Conservation (phyloP, 2,329 filamentous ascomycete species). For the Fonsecaea multimorphosa region DNA sequence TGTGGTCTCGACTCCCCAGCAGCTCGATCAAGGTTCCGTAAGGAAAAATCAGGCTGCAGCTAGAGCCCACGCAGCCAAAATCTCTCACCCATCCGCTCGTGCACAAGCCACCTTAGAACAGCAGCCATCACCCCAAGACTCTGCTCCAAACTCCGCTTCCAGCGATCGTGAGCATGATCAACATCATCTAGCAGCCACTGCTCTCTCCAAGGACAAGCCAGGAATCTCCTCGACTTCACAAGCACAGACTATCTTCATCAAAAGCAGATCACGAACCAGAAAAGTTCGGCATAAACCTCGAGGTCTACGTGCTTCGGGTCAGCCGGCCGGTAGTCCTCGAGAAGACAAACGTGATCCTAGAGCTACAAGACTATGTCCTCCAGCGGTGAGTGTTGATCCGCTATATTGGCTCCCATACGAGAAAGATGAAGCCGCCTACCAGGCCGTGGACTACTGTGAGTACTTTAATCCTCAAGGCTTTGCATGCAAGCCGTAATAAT, state of each 20-base stretch:
- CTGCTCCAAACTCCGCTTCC: not conserved
- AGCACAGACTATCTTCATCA: not conserved
- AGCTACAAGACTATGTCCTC: not conserved
- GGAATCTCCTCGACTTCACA: not conserved
- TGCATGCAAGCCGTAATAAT: not conserved
- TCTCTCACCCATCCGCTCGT: not conserved
- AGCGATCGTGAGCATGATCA: not conserved
- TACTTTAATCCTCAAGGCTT: not conserved
- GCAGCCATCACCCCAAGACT: not conserved
- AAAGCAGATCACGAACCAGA: not conserved
- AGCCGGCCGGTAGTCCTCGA: not conserved
- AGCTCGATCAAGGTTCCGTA: conserved; percentile 6
- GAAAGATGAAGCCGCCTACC: not conserved
- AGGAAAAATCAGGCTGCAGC: not conserved
- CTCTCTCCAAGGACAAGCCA: not conserved
- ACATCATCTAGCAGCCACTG: not conserved
- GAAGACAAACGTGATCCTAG: not conserved
- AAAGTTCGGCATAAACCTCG: not conserved
- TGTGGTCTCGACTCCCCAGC: conserved; percentile 1
- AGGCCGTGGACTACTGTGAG: not conserved
- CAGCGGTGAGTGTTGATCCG: not conserved
- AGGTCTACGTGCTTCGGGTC: not conserved
- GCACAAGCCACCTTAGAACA: not conserved
- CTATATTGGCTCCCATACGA: conserved; percentile 1
- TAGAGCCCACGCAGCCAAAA: conserved; percentile 3